Percentiles rank a stretch among this genome's conserved stretches.
Conservation (phyloP, 495 filamentous ascomycete genomes). For the Lasiosphaeriaceae sp. region DNA sequence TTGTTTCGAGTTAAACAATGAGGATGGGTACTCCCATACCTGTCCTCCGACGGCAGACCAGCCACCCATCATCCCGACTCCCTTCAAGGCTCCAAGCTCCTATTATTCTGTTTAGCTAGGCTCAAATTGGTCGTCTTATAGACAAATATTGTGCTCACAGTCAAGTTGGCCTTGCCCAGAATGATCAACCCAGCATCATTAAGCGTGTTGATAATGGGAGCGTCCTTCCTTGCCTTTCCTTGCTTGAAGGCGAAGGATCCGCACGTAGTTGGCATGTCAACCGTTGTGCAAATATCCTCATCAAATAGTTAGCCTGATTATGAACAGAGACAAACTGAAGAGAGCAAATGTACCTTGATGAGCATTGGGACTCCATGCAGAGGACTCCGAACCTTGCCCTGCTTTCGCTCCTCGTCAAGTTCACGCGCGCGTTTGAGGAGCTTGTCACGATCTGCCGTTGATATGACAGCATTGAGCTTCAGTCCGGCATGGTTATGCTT, state of each 20-base stretch:
- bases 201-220: background rate
- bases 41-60: constrained; percentile 36
- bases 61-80: constrained; percentile 16
- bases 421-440: background rate
- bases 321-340: background rate
- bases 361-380: constrained; percentile 1
- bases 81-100: background rate
- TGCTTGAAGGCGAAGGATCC: background rate
- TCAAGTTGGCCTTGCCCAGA: constrained; percentile 40
- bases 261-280: background rate
- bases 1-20: no score
- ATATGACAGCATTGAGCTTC: background rate
- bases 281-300: background rate
- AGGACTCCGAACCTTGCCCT: background rate
- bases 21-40: no score
- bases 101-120: background rate
- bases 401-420: constrained; percentile 1
- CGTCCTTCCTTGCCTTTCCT: background rate
- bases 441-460: background rate
- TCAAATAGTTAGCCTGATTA: background rate
- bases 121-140: background rate
- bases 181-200: constrained; percentile 35
- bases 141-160: background rate
- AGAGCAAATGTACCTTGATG: background rate
- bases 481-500: background rate